Evolutionary conservation across 1,139 yeast species (phyloP), one percentile per base, ranked within the genome.

Genomic region (Candida sanyaensis): DNA sequence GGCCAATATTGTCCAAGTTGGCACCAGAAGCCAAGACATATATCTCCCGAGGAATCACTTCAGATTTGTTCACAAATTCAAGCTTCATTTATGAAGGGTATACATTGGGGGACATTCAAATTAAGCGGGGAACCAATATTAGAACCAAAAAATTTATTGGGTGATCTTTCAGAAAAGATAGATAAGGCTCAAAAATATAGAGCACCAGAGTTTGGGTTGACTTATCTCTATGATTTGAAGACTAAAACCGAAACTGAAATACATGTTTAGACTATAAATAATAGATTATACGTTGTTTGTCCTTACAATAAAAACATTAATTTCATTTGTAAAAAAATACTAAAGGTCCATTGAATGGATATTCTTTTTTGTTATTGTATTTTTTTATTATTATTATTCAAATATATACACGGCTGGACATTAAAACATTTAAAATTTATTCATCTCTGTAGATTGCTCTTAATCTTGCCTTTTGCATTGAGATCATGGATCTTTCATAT

Each of bases 91-190:
- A 81, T 88, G 70, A 80, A 88, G 52, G 98, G 98, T 1, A 88
- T 92, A 30, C 98, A 92, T 65, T 92, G 97, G 96, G 98, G 98
- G 0, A 92, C 98, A 0, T 92, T 90, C 68, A 85, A 89, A 38
- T 69, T 92, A 53, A 87, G 96, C 63, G 88, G 92, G 42, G 98
- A 92, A 63, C 88, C 90, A 44, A 89, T 86, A 54, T 63, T 88
- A 39, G 97, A 92, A 62, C 98, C 98, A 1, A 83, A 86, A 55
- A 71, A 55, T 36, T 55, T 64, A 42, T 58, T 75, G 38, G 56
- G 60, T 24, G 57, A 63, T 27, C 54, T 68, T 42, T 61, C 75
- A 0, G 43, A 49, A 21, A 45, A 48, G 28, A 40, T 51, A 23
- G 62, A 58, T n/a, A 64, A 61, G 43, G 45, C 54, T 1, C 48